These are phyloP conservation scores for Suhomyces faveliae DNA, from an alignment of 805 yeast genomes.

Conservation along the genomic window DNA sequence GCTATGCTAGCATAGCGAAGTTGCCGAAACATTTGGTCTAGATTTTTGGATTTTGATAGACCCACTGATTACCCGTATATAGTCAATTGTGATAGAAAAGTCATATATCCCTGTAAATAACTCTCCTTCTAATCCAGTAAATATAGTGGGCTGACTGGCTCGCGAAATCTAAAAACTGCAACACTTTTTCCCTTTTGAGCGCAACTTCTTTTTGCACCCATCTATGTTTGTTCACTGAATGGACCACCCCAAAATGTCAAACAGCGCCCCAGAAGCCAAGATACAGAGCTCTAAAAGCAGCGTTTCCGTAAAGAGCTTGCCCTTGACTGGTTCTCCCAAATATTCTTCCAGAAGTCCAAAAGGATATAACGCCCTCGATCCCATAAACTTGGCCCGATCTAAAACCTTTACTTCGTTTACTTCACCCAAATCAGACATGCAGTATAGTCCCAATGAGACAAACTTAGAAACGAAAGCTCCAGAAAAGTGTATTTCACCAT, in stretches of 20 bases:
- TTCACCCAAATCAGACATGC: background rate
- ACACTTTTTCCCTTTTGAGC: background rate
- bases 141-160: background rate
- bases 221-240: background rate
- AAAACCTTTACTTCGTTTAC: background rate
- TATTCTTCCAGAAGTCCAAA: background rate
- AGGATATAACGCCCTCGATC: background rate
- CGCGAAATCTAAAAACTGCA: background rate
- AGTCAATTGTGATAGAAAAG: too few relatives aligned
- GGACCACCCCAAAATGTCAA: background rate
- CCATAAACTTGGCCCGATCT: background rate
- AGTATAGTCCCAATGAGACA: background rate
- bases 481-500: background rate
- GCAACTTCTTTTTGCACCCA: slow-evolving; percentile 1
- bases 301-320: background rate
- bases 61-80: too few relatives aligned
- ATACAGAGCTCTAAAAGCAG: background rate
- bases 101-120: too few relatives aligned
- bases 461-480: background rate
- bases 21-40: too few relatives aligned
- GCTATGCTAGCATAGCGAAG: background rate
- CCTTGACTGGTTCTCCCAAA: background rate
- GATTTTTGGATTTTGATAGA: too few relatives aligned
- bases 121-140: too few relatives aligned
- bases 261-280: background rate